Percentiles rank a stretch among this genome's conserved stretches.
phyloP scores from a whole-genome alignment of 768 basidiomycete genomes.

The Trametes maxima region DNA sequence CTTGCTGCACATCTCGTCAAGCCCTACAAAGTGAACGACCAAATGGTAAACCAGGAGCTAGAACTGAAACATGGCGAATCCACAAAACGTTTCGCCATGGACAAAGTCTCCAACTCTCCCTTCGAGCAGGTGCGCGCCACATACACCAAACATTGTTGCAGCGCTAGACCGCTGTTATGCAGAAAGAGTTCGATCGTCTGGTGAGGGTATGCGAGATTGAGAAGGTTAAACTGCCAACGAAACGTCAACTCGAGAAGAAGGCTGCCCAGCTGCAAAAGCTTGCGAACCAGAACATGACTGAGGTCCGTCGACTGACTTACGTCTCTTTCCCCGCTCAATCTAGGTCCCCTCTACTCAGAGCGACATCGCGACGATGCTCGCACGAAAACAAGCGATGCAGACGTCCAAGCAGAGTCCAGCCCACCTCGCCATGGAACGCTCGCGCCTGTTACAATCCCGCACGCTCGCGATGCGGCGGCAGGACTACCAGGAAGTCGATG shows the following conservation, averaged over 20 bases:
- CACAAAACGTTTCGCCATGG: slow-evolving; percentile 67
- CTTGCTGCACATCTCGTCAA: slow-evolving; percentile 55
- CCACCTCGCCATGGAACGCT: slow-evolving; percentile 54
- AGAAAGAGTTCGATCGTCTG: slow-evolving; percentile 79
- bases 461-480: slow-evolving; percentile 76
- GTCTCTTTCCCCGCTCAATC: no score
- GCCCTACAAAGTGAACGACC: slow-evolving; percentile 73
- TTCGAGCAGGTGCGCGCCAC: slow-evolving; percentile 58
- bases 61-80: slow-evolving; percentile 80
- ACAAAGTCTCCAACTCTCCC: slow-evolving; percentile 78
- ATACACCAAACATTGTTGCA: background rate
- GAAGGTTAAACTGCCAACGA: slow-evolving; percentile 67
- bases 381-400: slow-evolving; percentile 53
- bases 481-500: slow-evolving; percentile 62
- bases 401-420: slow-evolving; percentile 37
- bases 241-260: slow-evolving; percentile 68
- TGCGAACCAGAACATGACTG: slow-evolving; percentile 67
- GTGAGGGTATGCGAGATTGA: slow-evolving; percentile 47
- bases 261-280: slow-evolving; percentile 60
- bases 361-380: slow-evolving; percentile 80
- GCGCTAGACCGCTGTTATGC: slow-evolving; percentile 10
- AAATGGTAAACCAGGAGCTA: slow-evolving; percentile 63
- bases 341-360: slow-evolving; percentile 47
- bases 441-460: slow-evolving; percentile 68
- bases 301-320: slow-evolving; percentile 49